Base-by-base conservation (phyloP, 345 rosid species). In the Salix caprea region DNA sequence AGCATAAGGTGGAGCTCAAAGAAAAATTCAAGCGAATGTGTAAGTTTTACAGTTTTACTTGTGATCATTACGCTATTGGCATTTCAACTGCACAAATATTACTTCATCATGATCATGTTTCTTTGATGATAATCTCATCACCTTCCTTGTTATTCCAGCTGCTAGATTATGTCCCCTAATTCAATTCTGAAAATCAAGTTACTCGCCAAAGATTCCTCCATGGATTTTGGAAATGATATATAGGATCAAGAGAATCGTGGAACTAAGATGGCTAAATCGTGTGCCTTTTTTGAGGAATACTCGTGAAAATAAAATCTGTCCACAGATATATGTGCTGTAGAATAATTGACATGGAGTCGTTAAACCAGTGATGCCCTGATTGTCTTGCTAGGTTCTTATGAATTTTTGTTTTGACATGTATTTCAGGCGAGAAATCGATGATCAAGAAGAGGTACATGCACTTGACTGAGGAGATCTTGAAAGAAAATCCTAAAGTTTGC, bases 401-500 rank as follows among this genome's bases (percentile, higher is more conserved):
- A 16, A 21, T 1, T 23, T n/a, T 71, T 32, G 42, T 5, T 28
- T 10, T 23, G 24, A n/a, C 26, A 18, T 37, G 9, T 1, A 28
- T 11, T 80, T 37, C 83, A 92, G 95, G 97, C 24, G 95, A 91
- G 23, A 92, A 89, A 76, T 88, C 97, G 0, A 87, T 73, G 86
- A 90, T 92, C 69, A 77, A 79, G 77, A 92, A 87, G 72, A 83
- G 94, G 0, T 90, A 92, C 82, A 85, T 91, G 94, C 77, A 88
- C 85, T 32, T 92, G 76, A 91, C 84, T 0, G 97, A 92, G 74
- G 97, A 92, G 14, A 84, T 87, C 56, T 67, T 92, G 42, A 89
- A 89, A 76, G 90, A 91, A 10, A 87, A 89, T 48, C 87, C 92
- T 0, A 75, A 78, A 68, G 83, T 92, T 74, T 90, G 93, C 7